Conservation (phyloP, 2,329 filamentous ascomycete species). For the Colletotrichum chrysophilum region DNA sequence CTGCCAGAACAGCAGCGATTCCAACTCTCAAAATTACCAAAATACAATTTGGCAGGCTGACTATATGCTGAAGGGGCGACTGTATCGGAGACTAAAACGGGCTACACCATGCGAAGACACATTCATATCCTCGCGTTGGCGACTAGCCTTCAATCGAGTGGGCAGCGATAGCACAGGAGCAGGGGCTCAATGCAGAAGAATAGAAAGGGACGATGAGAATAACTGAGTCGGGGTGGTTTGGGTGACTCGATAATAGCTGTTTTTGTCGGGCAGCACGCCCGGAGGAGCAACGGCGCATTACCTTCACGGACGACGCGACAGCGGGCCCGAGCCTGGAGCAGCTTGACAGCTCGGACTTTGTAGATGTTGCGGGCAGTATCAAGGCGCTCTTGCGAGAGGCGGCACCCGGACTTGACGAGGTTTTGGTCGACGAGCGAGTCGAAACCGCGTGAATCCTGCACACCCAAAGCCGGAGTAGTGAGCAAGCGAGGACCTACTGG, state of each 20-base stretch:
- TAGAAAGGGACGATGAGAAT: no score
- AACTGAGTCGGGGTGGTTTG: accelerated
- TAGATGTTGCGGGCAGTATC: background rate
- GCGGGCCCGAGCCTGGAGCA: accelerated
- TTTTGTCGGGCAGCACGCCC: accelerated
- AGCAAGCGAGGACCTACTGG: background rate
- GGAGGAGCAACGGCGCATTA: no score
- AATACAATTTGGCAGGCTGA: no score
- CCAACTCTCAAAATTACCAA: background rate
- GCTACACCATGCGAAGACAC: no score
- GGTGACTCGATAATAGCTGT: background rate
- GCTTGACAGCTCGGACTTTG: background rate
- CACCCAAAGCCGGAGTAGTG: background rate
- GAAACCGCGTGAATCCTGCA: background rate
- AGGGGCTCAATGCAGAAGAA: no score
- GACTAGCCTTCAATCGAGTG: no score
- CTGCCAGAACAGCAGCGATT: background rate
- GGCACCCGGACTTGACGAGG: accelerated
- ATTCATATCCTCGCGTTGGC: no score
- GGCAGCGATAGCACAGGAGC: no score
- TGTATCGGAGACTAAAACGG: background rate
- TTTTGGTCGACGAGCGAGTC: background rate
- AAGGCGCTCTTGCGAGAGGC: background rate
- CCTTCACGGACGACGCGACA: background rate
- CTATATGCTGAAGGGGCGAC: no score